Conservation (phyloP, 768 basidiomycete genomes). For the Suillus placidus region DNA sequence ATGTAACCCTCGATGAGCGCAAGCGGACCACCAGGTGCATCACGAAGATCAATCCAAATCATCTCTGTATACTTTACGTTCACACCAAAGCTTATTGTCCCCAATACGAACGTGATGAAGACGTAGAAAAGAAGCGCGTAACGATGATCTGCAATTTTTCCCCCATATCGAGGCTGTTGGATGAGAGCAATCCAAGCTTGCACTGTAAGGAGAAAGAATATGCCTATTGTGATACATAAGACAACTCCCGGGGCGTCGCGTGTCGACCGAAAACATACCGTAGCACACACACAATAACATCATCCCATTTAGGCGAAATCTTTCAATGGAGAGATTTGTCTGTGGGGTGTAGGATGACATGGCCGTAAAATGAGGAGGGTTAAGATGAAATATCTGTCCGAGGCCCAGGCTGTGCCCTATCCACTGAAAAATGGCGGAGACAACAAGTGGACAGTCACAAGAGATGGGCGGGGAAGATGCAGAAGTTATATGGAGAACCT, state of each 20-base stretch:
- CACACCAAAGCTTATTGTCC: conserved; percentile 19
- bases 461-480: background rate
- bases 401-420: background rate
- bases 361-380: background rate
- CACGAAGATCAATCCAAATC: conserved; percentile 29
- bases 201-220: conserved; percentile 8
- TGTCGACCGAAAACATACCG: conserved; percentile 13
- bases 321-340: conserved; percentile 29
- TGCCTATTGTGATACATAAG: conserved; percentile 16
- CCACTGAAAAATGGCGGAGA: background rate
- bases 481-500: background rate
- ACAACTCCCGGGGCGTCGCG: background rate
- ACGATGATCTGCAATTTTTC: background rate
- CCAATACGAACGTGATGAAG: conserved; percentile 17
- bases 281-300: conserved; percentile 24
- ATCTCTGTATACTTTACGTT: conserved; percentile 24
- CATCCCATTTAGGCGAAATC: conserved; percentile 30
- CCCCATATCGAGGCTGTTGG: background rate
- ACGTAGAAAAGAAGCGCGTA: conserved; percentile 1
- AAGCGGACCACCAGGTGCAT: background rate
- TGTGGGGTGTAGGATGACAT: conserved; percentile 26
- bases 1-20: background rate
- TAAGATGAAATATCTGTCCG: background rate
- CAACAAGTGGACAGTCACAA: background rate
- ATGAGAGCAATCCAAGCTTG: conserved; percentile 3